Evolutionary conservation across 441 rosid species (phyloP), one percentile per base, ranked within the genome.

Genomic region (Brassica hybrid): DNA sequence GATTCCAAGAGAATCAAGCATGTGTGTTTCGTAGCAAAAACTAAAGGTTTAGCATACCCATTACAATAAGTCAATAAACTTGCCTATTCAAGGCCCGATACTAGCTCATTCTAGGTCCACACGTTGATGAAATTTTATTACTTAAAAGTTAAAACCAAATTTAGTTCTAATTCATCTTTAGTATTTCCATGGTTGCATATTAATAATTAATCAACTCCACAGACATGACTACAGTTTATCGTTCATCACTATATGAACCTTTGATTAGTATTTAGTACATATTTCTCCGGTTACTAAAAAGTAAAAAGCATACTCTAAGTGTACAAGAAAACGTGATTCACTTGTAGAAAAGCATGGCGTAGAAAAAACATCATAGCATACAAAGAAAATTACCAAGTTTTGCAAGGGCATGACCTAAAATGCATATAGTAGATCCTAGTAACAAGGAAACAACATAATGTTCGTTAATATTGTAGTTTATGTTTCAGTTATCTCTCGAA

Each of bases 1-100:
- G 69, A 78, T 59, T 66, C 64, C 77, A 63, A 70, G 56, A 63
- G 75, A 38, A 76, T 63, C 69, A 63, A 76, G 75, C 48, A 76
- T 62, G 3, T 69, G 12, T 48, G 34, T 12, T 43, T 71, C n/a
- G 50, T 27, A 13, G 34, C 34, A 3, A 48, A 17, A 5, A 38
- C 52, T 48, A 48, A 48, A n/a, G 54, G 16, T 48, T 48, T 48
- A 48, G 52, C 52, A 13, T 45, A 45, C 52, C 52, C 52, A 45
- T 45, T 13, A 45, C 14, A 45, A 45, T 41, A 41, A 3, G 1
- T 41, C 48, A 11, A 11, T 41, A 41, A 41, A 41, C 48, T 41
- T 41, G 48, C n/a, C 48, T 2, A 41, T 45, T 45, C 52, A 45
- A 45, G 52, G 14, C 16, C 50, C 52, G 52, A 12, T 13, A 45